Conservation (phyloP, 352 stramenopile genomes). For the Phytopythium oedochilum region DNA sequence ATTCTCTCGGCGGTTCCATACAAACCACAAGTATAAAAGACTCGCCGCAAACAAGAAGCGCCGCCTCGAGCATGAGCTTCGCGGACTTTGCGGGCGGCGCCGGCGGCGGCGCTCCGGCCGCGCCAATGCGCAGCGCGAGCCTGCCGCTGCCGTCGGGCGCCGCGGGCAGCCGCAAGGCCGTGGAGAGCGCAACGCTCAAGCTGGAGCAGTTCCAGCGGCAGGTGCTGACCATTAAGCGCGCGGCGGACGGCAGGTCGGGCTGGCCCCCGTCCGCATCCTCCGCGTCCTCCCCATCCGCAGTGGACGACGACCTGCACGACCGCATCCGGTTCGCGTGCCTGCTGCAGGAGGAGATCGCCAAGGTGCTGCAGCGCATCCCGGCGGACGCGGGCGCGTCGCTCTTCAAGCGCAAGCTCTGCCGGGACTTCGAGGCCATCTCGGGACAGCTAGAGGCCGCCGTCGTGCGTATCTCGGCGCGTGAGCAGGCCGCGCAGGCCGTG, state of each 20-base stretch:
- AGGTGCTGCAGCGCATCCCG: conserved; percentile 48
- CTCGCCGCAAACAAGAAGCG: too few relatives aligned
- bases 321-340: conserved; percentile 82
- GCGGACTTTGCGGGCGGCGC: conserved; percentile 45
- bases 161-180: conserved; percentile 39
- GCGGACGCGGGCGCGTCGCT: conserved; percentile 56
- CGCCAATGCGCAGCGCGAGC: conserved; percentile 10
- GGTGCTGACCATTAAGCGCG: conserved; percentile 74
- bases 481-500: conserved; percentile 54
- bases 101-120: conserved; percentile 11
- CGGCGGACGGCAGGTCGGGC: conserved; percentile 14
- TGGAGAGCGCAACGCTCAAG: conserved; percentile 71
- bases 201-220: conserved; percentile 83
- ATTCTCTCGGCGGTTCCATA: too few relatives aligned
- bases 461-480: conserved; percentile 52
- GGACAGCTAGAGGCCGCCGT: conserved; percentile 65
- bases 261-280: too few relatives aligned
- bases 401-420: conserved; percentile 76
- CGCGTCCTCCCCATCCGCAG: too few relatives aligned
- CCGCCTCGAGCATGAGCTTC: conserved; percentile 44
- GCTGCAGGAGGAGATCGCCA: conserved; percentile 78
- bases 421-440: conserved; percentile 79
- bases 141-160: conserved; percentile 12
- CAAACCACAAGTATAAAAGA: too few relatives aligned
- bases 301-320: conserved; percentile 80